Conservation (phyloP, 225 moss, liverwort and hornwort genomes). For the Climacium dendroides region DNA sequence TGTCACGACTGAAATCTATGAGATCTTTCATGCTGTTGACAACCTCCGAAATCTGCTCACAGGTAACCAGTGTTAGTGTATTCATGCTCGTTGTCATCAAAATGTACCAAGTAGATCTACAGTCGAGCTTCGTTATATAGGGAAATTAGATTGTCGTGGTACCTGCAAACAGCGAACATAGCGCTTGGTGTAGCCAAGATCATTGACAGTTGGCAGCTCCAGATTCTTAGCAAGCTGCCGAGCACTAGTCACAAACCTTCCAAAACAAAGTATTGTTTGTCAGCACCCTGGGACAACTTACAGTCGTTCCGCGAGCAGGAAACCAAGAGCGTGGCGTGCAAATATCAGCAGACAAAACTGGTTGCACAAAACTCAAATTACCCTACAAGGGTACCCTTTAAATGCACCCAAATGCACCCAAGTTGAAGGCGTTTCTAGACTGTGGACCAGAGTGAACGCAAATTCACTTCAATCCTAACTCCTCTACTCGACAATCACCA, state of each 20-base stretch:
- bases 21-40: conserved; percentile 99
- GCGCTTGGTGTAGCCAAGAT: conserved; percentile 96
- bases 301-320: background rate
- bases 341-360: background rate
- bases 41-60: conserved; percentile 92
- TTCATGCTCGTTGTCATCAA: background rate
- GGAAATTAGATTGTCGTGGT: background rate
- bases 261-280: background rate
- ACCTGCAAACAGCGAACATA: conserved; percentile 99
- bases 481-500: background rate
- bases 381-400: no score
- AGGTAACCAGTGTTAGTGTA: background rate
- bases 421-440: background rate
- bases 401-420: background rate
- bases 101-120: conserved; percentile 5
- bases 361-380: background rate
- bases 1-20: conserved; percentile 96
- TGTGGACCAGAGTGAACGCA: background rate
- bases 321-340: background rate
- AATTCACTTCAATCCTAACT: background rate
- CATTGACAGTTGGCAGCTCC: conserved; percentile 92
- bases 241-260: conserved; percentile 89
- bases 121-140: background rate
- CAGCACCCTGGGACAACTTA: background rate
- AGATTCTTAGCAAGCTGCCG: conserved; percentile 91